phyloP scores from a whole-genome alignment of 192 early-diverging fungal species.

The Coemansia sp. region DNA sequence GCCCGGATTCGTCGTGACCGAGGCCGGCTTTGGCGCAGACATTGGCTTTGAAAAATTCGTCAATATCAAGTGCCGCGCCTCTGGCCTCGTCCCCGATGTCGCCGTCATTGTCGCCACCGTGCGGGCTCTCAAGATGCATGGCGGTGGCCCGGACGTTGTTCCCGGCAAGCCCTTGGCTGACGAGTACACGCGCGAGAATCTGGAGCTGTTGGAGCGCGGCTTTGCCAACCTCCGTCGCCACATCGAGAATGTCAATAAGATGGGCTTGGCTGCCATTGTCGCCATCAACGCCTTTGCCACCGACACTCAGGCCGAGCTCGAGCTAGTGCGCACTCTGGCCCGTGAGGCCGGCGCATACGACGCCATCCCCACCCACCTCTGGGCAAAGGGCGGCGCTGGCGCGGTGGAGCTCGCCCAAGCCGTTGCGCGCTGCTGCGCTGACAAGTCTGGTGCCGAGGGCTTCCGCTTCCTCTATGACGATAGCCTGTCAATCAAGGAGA shows the following conservation, averaged over 20 bases:
- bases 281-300: constrained; percentile 88
- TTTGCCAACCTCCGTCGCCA: constrained; percentile 87
- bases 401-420: constrained; percentile 84
- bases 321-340: constrained; percentile 69
- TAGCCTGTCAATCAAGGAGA: constrained; percentile 71
- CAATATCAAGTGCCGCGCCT: constrained; percentile 96
- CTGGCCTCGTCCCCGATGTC: constrained; percentile 81
- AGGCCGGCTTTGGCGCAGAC: constrained; percentile 99
- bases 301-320: constrained; percentile 85
- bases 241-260: constrained; percentile 85
- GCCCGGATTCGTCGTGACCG: constrained; percentile 89
- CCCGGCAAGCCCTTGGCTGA: constrained; percentile 91
- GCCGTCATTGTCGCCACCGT: constrained; percentile 95
- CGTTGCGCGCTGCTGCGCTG: constrained; percentile 72
- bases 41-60: constrained; percentile 99
- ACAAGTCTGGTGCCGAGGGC: constrained; percentile 4
- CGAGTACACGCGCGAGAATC: constrained; percentile 83
- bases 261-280: constrained; percentile 87
- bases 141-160: constrained; percentile 87
- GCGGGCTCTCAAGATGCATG: constrained; percentile 95
- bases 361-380: constrained; percentile 88
- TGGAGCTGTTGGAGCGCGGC: constrained; percentile 80
- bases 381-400: constrained; percentile 90
- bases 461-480: constrained; percentile 93
- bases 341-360: constrained; percentile 82